These are phyloP conservation scores for Aspergillus hiratsukae DNA, from an alignment of 2,329 filamentous ascomycete species.

Conservation along the genomic window DNA sequence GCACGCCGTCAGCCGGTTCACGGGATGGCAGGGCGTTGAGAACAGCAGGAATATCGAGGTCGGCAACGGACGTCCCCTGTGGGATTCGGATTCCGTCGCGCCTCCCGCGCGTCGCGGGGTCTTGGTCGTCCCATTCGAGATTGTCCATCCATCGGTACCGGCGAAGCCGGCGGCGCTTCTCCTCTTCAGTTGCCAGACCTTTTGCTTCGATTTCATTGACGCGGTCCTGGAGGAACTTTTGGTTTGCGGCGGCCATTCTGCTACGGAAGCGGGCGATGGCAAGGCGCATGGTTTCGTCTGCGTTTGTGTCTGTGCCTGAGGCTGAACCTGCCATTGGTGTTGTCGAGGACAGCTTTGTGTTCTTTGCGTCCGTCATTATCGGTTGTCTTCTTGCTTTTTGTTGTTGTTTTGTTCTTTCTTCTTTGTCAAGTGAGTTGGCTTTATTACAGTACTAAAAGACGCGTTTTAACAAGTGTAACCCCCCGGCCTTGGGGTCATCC, in stretches of 20 bases:
- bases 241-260: conserved; percentile 4
- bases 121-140: no score
- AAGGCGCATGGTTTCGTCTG: conserved; percentile 8
- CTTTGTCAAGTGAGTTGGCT: no score
- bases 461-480: no score
- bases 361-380: no score
- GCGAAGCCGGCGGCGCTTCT: neutral
- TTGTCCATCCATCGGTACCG: neutral
- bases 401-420: no score
- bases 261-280: conserved; percentile 4
- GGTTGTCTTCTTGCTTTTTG: no score
- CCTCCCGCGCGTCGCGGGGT: no score
- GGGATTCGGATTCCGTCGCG: no score
- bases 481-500: no score
- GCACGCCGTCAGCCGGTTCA: neutral
- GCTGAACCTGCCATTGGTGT: neutral
- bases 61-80: neutral
- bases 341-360: no score
- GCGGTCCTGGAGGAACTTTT: conserved; percentile 6
- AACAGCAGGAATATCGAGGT: neutral
- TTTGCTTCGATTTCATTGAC: conserved; percentile 3
- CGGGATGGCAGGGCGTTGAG: neutral
- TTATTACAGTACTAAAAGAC: no score
- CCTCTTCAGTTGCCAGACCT: conserved; percentile 2
- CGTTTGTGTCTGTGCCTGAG: no score